These are phyloP conservation scores for Leccinellum albellum DNA, from an alignment of 768 basidiomycete species.

Conservation along the genomic window DNA sequence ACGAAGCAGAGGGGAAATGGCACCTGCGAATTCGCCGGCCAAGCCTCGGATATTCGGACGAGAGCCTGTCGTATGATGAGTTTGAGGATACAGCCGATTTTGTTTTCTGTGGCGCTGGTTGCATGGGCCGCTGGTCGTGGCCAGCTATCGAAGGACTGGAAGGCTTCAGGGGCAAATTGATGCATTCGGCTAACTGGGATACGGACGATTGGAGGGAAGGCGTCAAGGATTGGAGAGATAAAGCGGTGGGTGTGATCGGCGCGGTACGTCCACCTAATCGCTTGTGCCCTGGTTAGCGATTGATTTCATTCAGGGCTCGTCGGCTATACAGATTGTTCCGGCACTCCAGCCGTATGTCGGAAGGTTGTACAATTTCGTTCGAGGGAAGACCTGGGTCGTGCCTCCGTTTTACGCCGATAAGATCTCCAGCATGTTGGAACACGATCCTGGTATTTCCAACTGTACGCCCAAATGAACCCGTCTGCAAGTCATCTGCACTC, in stretches of 20 bases:
- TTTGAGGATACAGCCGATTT: background rate
- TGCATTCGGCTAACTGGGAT: constrained; percentile 40
- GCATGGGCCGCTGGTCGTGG: background rate
- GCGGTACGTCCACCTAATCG: background rate
- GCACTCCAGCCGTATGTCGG: background rate
- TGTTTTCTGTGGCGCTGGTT: background rate
- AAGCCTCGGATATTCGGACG: constrained; percentile 3
- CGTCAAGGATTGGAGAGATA: constrained; percentile 46
- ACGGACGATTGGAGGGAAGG: constrained; percentile 43
- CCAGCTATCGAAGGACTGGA: background rate
- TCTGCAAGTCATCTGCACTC: background rate
- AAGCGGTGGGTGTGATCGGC: constrained; percentile 18
- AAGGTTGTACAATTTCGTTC: background rate
- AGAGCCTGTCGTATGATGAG: constrained; percentile 24
- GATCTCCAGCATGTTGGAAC: background rate
- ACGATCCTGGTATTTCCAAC: constrained; percentile 29
- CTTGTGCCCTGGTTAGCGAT: background rate
- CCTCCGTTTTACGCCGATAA: background rate
- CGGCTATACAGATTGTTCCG: background rate
- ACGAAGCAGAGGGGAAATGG: constrained; percentile 54
- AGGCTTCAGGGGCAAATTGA: background rate
- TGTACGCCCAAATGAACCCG: constrained; percentile 28
- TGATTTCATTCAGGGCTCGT: background rate
- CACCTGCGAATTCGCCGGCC: constrained; percentile 43
- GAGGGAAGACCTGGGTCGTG: background rate